A percentile compares a stretch with the other conserved stretches of the same genome.
These are phyloP conservation scores for Sclerotinia borealis DNA, from an alignment of 2,329 filamentous ascomycete genomes.

Conservation along the genomic window DNA sequence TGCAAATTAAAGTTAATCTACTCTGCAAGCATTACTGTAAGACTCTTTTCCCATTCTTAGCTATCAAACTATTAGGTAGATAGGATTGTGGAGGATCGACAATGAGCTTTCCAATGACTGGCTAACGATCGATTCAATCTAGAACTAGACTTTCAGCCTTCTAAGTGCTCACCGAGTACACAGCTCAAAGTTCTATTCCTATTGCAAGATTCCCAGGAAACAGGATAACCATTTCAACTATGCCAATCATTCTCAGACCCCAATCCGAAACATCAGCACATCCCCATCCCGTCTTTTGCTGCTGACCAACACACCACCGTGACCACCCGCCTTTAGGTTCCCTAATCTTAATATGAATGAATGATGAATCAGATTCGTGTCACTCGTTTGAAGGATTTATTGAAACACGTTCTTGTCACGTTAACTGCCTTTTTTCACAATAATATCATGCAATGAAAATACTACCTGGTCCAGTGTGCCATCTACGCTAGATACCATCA, in stretches of 20 bases:
- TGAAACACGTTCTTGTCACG: constrained; percentile 1
- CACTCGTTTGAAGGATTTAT: background rate
- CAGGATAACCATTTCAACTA: background rate
- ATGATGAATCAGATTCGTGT: constrained; percentile 7
- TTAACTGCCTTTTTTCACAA: background rate
- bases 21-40: background rate
- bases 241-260: background rate
- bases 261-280: constrained; percentile 5
- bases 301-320: background rate
- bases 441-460: background rate
- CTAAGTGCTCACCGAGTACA: background rate
- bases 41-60: background rate
- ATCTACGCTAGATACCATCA: background rate
- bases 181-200: background rate
- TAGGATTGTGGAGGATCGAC: background rate
- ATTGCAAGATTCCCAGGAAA: background rate
- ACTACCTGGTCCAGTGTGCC: background rate
- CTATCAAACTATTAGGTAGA: background rate
- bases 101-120: background rate
- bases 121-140: background rate
- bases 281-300: background rate
- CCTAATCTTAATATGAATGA: background rate
- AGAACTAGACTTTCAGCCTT: background rate
- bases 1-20: background rate
- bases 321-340: background rate